Base-by-base conservation (phyloP, 352 stramenopile species). In the Pythium guiyangense region DNA sequence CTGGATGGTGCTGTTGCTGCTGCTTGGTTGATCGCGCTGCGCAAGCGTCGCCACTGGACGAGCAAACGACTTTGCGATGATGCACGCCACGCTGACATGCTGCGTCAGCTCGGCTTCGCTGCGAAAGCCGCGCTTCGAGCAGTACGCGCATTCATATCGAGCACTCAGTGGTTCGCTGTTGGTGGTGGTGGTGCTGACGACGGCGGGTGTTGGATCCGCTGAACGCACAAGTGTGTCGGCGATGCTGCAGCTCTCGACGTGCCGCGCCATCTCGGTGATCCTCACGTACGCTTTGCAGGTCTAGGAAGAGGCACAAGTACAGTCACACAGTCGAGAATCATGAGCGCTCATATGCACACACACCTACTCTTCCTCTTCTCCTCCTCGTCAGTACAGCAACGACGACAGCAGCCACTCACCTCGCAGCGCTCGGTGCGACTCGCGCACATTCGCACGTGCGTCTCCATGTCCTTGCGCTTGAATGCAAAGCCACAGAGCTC, bases 401-500 rank as follows among this genome's bases (percentile, higher is more conserved):
- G 6, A 44, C 9, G 35, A 17, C 35, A 42, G 27, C 52, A 47
- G 39, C 27, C 40, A 50, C 62, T 45, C 62, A 86, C 78, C 47
- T 86, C 74, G 46, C 79, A 89, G 43, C 60, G 60, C 27, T 81
- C 70, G 0, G 76, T 89, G 42, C 79, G 76, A 52, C 64, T 86
- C 9, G 67, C 69, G 46, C 79, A 89, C n/a, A 67, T 66, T 4
- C 20, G 22, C 10, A 57, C 53, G 49, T 89, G 79, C 3, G 57
- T 47, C 5, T 18, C 15, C 14, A 74, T 60, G 9, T 83, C 73
- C 37, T 76, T 71, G 12, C 65, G 70, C 49, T 81, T 82, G 35
- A 84, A 75, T 22, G 68, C 64, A 27, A 89, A 75, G 14, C 59
- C 60, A 47, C 74, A 84, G 46, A 66, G 52, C 17, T 48, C 34